Base-by-base conservation (phyloP, 768 basidiomycete genomes). In the Paxillus rubicundulus region DNA sequence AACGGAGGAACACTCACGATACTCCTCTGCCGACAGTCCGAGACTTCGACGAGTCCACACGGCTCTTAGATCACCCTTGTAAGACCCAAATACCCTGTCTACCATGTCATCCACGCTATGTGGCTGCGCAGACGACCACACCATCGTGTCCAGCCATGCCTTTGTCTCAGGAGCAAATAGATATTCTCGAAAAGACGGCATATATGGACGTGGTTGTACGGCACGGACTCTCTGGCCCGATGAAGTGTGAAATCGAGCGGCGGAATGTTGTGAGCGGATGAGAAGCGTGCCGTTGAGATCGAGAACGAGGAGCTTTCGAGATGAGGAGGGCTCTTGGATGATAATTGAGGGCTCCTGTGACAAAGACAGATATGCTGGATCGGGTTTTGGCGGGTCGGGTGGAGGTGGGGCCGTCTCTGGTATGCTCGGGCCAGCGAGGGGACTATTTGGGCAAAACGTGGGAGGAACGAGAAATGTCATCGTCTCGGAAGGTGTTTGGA, bases 121-220 rank as follows among this genome's bases (percentile, higher is more conserved):
- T 2, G 89, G 88, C 62, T 91, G 88, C 4, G 91, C 91, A 2
- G 86, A 89, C 62, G 86, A 89, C 91, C 91, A 94, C 4, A 94
- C 80, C 87, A 92, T 92, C 4, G 86, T 84, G 52, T 91, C 87
- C 17, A 92, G 75, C 86, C 88, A 90, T 13, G 61, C 60, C 32
- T 69, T 72, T n/a, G 84, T 89, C 16, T 72, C 58, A 0, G 77
- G 70, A 45, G 84, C 81, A 57, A 89, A 84, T 2, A 91, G 68
- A 61, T 87, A 92, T 3, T 75, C 65, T 4, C 75, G 63, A 59
- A 92, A 87, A 2, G 84, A 66, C 5, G 68, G 52, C 59, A 91
- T 74, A 65, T 85, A 92, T 0, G 89, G 87, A 14, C 89, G 76
- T 2, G 79, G 81, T 57, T 87, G 71, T 7, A 77, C 74, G 1